Evolutionary conservation across 257 asterid genomes (phyloP), one percentile per base, ranked within the genome.

Genomic region (Plantago ovata): DNA sequence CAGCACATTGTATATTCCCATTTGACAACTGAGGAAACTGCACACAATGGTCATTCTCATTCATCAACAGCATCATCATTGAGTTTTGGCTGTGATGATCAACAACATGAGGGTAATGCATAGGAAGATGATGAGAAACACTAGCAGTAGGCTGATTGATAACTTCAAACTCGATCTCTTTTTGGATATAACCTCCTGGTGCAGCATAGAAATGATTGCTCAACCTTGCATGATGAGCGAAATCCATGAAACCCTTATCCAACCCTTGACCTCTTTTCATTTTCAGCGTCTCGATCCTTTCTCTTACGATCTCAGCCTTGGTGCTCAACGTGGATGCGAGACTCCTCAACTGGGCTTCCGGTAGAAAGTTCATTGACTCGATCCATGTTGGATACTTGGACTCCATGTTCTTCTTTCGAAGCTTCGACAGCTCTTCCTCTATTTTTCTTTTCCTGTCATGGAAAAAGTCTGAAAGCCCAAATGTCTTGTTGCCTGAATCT

Each of bases 381-480:
- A 53, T 7, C 70, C 72, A 58, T 1, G 68, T 51, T 0, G 91
- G 88, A 15, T 74, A 82, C 55, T 67, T 81, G 4, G 80, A 57
- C 48, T 85, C 92, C 74, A 68, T 54, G 67, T 73, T 77, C 45
- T 45, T 55, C 13, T 57, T 75, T 4, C 69, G 68, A 66, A 82
- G 41, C 50, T 73, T 81, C 4, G 40, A 64, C 9, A 81, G 65
- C 24, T 83, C 89, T 1, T 77, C 87, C 56, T 81, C 82, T 18
- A 81, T 42, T 12, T 65, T 81, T 13, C 72, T 66, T 67, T 64
- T 81, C 60, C 86, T 20, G 3, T 71, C 78, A 0, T 64, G 60
- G 39, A 77, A 79, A 57, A 79, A 86, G 14, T 86, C 86, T 0
- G 70, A 13, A 24, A 86, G 59, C 10, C 80, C 81, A 19, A 57